These are phyloP conservation scores for Panus rudis DNA, from an alignment of 768 basidiomycete genomes.

Conservation along the genomic window DNA sequence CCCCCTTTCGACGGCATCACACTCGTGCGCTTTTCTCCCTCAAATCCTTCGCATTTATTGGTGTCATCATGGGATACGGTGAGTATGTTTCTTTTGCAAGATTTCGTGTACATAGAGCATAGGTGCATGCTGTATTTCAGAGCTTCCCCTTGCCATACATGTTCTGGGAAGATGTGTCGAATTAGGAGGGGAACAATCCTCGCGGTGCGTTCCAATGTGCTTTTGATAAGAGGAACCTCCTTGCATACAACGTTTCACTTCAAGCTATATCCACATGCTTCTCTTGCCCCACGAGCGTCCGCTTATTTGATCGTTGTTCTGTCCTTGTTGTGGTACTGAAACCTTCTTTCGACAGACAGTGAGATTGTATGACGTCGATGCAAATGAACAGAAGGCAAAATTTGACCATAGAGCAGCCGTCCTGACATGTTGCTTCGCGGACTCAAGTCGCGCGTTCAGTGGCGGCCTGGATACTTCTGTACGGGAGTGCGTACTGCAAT, in stretches of 20 bases:
- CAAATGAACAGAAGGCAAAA: slow-evolving; percentile 67
- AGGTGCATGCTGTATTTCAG: no score
- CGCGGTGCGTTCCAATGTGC: not conserved
- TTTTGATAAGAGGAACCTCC: not conserved
- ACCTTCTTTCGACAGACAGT: slow-evolving; percentile 41
- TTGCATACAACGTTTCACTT: not conserved
- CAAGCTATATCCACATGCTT: no score
- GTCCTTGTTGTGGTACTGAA: slow-evolving; percentile 2
- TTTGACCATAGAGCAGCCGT: slow-evolving; percentile 88
- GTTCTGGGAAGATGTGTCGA: no score
- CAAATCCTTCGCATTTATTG: slow-evolving; percentile 69
- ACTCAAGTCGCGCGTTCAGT: slow-evolving; percentile 64
- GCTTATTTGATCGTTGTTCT: not conserved
- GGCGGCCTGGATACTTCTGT: slow-evolving; percentile 85
- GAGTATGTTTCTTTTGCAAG: slow-evolving; percentile 19
- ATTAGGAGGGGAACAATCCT: no score
- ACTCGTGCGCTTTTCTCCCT: slow-evolving; percentile 72
- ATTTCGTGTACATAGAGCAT: no score
- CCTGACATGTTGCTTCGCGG: slow-evolving; percentile 72
- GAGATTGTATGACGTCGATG: slow-evolving; percentile 44
- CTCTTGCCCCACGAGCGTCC: no score
- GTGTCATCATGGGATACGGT: slow-evolving; percentile 90
- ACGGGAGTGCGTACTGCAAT: slow-evolving; percentile 52
- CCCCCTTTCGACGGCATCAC: slow-evolving; percentile 86
- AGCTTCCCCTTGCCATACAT: no score